Evolutionary conservation across 2,329 filamentous ascomycete species (phyloP).

Genomic region (Fusarium gaditjirri): DNA sequence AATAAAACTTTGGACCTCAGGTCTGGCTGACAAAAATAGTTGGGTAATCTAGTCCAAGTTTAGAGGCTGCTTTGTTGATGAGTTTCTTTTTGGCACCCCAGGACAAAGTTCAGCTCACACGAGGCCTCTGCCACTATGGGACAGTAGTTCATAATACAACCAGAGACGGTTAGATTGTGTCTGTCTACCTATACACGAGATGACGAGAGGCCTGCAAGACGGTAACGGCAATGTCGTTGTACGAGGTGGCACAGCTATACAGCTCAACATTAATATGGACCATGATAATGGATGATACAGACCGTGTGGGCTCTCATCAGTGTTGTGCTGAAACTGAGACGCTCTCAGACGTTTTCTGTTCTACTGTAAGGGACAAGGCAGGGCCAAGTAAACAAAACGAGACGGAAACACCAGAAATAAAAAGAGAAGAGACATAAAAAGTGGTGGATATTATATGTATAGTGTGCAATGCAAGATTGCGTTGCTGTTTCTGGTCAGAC

Average conservation of each 20-base stretch:
- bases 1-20: neutral
- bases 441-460: neutral
- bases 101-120: neutral
- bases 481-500: conserved; percentile 2
- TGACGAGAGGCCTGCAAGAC: neutral
- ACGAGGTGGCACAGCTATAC: conserved; percentile 9
- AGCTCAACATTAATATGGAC: neutral
- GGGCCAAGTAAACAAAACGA: conserved; percentile 22
- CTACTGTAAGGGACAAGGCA: neutral
- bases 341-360: conserved; percentile 15
- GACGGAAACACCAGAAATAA: neutral
- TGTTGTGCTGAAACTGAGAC: conserved; percentile 27
- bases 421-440: neutral
- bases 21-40: neutral
- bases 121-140: neutral
- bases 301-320: neutral
- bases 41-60: too few species aligned
- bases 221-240: conserved; percentile 5
- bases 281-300: neutral
- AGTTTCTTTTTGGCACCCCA: neutral
- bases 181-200: neutral
- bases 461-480: neutral
- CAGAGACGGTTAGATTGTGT: neutral
- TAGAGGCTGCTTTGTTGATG: neutral
- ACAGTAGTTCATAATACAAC: neutral